Conservation (phyloP, 2,329 filamentous ascomycete species). For the Parasarocladium wereldwijsianum region DNA sequence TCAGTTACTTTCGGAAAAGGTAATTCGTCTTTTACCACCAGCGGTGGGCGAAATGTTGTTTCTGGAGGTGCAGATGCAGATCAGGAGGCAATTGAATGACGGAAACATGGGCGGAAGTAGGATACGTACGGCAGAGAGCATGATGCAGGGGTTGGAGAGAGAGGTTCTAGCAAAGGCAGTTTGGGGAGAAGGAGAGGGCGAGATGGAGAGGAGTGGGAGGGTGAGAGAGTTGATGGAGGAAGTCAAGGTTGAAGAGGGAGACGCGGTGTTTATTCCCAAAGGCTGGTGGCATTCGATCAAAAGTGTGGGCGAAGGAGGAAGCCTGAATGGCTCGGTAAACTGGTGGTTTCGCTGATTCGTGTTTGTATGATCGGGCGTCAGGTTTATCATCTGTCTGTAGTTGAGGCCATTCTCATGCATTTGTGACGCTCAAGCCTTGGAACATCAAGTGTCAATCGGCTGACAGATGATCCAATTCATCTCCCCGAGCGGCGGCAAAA, state of each 20-base stretch:
- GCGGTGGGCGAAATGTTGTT: conserved; percentile 50
- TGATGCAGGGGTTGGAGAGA: conserved; percentile 76
- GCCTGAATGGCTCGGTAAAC: conserved; percentile 26
- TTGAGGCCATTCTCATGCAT: not conserved
- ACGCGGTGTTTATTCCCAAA: conserved; percentile 25
- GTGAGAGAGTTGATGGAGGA: too few relatives aligned
- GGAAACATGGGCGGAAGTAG: conserved; percentile 30
- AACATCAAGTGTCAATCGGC: conserved; percentile 12
- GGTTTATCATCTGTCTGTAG: too few relatives aligned
- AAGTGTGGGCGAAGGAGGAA: conserved; percentile 18
- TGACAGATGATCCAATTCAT: conserved; percentile 37
- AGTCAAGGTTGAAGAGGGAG: conserved; percentile 39
- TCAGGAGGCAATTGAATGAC: conserved; percentile 20
- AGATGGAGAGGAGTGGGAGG: too few relatives aligned
- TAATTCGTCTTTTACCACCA: conserved; percentile 57
- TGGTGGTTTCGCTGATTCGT: conserved; percentile 30
- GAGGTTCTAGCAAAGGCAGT: conserved; percentile 50
- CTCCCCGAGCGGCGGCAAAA: conserved; percentile 35
- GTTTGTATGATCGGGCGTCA: too few relatives aligned
- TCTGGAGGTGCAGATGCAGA: conserved; percentile 25
- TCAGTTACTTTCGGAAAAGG: conserved; percentile 63
- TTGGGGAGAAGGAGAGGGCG: conserved; percentile 37
- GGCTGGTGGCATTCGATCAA: conserved; percentile 33
- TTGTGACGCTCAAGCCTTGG: not conserved
- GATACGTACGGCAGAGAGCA: conserved; percentile 59